Base-by-base conservation (phyloP, 257 asterid genomes). In the Prunella vulgaris region DNA sequence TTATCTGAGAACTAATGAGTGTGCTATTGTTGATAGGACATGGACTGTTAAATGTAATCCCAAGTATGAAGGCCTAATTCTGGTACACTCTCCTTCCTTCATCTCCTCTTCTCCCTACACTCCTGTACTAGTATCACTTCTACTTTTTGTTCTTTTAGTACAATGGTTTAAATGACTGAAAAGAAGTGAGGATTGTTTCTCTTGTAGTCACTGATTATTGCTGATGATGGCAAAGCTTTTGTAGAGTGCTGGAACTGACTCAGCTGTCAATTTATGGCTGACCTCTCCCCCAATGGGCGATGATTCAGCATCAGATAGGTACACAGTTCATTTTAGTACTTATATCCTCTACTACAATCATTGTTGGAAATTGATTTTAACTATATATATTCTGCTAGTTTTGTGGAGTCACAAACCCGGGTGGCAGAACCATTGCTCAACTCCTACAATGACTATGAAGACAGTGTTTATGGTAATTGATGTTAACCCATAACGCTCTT, bases 201-300 rank as follows among this genome's bases (percentile, higher is more conserved):
- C 72, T 68, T 78, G 25, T 73, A 57, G 71, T 58, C 75, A 35
- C 35, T 60, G 64, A 59, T 67, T 24, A 33, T 73, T 60, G 57
- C 83, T 88, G 64, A 83, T 76, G 54, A 53, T 62, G 72, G 68
- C 53, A 42, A 69, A 69, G 54, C 71, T 77, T 79, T 77, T 83
- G 84, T 83, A 94, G 97, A 94, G 97, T 83, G 90, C 93, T 80
- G 99, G 99, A 78, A 94, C 97, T 44, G 99, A 94, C 64, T 87
- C 99, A 21, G 92, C 95, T 75, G 97, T 94, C 76, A 91, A 87
- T 83, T 77, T 94, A 75, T 94, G 97, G 97, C 44, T 75, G 74
- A 87, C 87, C 70, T 77, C 91, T 69, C 77, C 83, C 68, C 78
- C 85, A 62, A 68, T 71, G 59, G 48, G 30, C 21, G 90, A 84